These are phyloP conservation scores for Chaetomium strumarium DNA, from an alignment of 2,329 filamentous ascomycete species.

Conservation along the genomic window DNA sequence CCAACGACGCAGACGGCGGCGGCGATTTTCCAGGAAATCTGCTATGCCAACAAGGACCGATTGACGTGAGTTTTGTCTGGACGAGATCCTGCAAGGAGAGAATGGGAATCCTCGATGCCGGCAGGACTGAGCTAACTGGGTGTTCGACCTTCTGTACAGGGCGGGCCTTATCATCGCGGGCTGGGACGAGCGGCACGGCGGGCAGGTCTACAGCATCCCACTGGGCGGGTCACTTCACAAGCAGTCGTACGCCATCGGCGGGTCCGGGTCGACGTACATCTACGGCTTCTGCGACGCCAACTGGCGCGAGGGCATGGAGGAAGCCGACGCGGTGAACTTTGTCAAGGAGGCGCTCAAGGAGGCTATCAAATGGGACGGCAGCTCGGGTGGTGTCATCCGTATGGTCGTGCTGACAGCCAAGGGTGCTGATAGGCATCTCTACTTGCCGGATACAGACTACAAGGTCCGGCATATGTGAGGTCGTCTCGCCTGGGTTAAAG, in stretches of 20 bases:
- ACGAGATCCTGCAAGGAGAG: neutral
- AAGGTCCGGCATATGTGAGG: constrained; percentile 59
- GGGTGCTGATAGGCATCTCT: constrained; percentile 88
- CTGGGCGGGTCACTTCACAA: constrained; percentile 96
- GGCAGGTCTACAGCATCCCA: constrained; percentile 96
- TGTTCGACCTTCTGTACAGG: constrained; percentile 41
- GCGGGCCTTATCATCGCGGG: constrained; percentile 98
- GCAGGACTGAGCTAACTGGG: neutral
- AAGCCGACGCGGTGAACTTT: constrained; percentile 83
- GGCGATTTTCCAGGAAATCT: constrained; percentile 94
- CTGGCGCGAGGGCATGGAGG: constrained; percentile 93
- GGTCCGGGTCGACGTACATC: constrained; percentile 97
- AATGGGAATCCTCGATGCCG: neutral
- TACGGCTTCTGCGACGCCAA: constrained; percentile 97
- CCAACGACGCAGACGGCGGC: constrained; percentile 94
- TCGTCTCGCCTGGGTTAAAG: neutral
- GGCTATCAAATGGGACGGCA: constrained; percentile 99
- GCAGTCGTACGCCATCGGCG: constrained; percentile 90
- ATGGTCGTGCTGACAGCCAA: constrained; percentile 92
- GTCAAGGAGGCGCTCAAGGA: constrained; percentile 87
- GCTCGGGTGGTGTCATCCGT: constrained; percentile 94
- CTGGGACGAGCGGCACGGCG: constrained; percentile 90
- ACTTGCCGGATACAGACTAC: constrained; percentile 90
- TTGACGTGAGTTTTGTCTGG: constrained; percentile 58
- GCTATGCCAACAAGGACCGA: constrained; percentile 94